These are phyloP conservation scores for Neckera pumila DNA, from an alignment of 225 moss, liverwort and hornwort genomes.

Conservation along the genomic window DNA sequence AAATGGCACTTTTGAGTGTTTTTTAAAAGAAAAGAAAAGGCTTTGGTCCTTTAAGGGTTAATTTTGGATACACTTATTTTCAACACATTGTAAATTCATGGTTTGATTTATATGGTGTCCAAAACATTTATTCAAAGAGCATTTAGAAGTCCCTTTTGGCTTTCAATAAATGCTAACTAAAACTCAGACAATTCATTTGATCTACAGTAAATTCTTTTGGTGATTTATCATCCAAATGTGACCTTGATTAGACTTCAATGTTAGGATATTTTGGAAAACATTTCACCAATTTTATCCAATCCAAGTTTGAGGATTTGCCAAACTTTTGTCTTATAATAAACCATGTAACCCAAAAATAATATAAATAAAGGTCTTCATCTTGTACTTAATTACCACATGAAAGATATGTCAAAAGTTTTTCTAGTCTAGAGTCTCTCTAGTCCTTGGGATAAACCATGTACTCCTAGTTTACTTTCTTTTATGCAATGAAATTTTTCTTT, in stretches of 20 bases:
- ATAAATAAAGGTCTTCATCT: no score
- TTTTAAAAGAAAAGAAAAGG: no score
- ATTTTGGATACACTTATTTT: not conserved
- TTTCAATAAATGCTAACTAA: not conserved
- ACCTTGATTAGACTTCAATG: no score
- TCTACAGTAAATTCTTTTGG: accelerated
- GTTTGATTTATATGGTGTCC: not conserved
- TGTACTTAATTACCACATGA: no score
- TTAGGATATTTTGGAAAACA: not conserved
- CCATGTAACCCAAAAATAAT: no score
- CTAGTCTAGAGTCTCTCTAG: no score
- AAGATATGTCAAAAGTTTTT: no score
- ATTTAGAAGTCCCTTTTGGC: not conserved
- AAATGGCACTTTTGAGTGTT: no score
- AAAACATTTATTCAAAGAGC: not conserved
- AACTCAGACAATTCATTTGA: not conserved
- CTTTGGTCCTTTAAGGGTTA: no score
- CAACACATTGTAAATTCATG: not conserved
- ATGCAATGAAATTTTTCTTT: no score
- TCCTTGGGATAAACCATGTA: no score
- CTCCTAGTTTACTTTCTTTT: no score
- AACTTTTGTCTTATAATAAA: not conserved
- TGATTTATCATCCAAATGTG: not conserved
- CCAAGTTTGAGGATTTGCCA: accelerated
- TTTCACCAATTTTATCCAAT: not conserved